A percentile compares a stretch with the other conserved stretches of the same genome.
Conservation (phyloP, 2,329 filamentous ascomycete species). For the Aspergillus fischeri region DNA sequence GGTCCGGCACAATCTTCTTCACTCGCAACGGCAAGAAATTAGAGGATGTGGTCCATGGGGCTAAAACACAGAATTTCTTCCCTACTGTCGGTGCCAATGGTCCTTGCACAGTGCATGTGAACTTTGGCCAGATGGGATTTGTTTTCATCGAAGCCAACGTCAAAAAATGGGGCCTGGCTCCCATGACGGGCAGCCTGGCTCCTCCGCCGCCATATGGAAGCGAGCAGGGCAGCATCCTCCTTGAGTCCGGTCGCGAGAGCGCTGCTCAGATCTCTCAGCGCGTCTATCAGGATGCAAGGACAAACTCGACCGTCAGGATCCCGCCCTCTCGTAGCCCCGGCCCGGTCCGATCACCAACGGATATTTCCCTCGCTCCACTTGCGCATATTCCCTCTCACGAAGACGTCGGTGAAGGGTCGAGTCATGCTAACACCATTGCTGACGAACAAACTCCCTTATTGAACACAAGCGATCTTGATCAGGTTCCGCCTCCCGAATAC, state of each 20-base stretch:
- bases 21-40: conserved; percentile 97
- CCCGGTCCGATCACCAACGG: conserved; percentile 83
- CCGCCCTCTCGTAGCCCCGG: conserved; percentile 76
- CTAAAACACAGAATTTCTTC: conserved; percentile 96
- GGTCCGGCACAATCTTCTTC: conserved; percentile 94
- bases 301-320: conserved; percentile 74
- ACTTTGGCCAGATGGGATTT: conserved; percentile 96
- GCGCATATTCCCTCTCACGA: conserved; percentile 64
- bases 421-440: conserved; percentile 37
- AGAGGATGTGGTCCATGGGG: conserved; percentile 86
- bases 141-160: conserved; percentile 99
- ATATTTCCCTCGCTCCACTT: conserved; percentile 88
- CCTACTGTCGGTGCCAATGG: conserved; percentile 95
- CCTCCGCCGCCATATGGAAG: conserved; percentile 95
- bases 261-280: conserved; percentile 35
- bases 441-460: conserved; percentile 18
- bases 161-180: conserved; percentile 98
- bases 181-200: conserved; percentile 90
- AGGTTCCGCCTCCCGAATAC: conserved; percentile 42
- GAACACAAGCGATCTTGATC: conserved; percentile 29
- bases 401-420: conserved; percentile 70
- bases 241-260: conserved; percentile 73
- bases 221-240: conserved; percentile 91
- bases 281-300: conserved; percentile 55
- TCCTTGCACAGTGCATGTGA: conserved; percentile 88